Base-by-base conservation (phyloP, 176 grass and related monocot species). In the Oropetium thomaeum region DNA sequence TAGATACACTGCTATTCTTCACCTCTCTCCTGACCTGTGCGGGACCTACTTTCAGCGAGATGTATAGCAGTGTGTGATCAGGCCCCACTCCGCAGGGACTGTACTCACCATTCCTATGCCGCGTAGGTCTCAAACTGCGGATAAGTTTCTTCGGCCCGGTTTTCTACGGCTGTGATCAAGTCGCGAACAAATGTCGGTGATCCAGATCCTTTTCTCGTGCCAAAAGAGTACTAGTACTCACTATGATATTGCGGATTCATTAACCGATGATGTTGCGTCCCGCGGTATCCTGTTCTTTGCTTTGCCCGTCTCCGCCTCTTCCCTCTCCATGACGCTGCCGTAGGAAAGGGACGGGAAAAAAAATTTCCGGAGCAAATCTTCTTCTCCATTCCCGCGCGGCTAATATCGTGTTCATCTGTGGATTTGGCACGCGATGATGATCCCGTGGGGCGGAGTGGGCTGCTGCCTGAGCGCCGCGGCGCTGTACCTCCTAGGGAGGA, bases 401-500 rank as follows among this genome's bases (percentile, higher is more conserved):
- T 19, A 43, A 53, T 87, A 64, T 29, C 39, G 49, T 32, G 58
- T 4, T 38, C 29, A 2, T 7, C 5, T n/a, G 31, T 9, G 11
- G 32, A 67, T 73, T 70, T 41, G 8, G 64, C 5, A 26, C 4
- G 61, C 28, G 67, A 92, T 74, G 79, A 67, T 95, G 89, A 86
- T 98, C 79, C 91, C 96, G 4, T 98, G 96, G 91, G 84, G 91
- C 30, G 91, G 96, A 13, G 83, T 98, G 20, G 89, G 89, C 29
- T 98, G 96, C 83, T 98, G 91, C 79, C 73, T 92, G 33, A 92
- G 89, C 73, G 91, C 96, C 10, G 89, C 91, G 62, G 91, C 84
- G 80, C 82, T 98, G 10, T 98, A 91, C 81, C 84, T 98, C 10
- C 75, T 98, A 49, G 89, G 96, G 70, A 90, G 91, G 87, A 98